Base-by-base conservation (phyloP, 2,329 filamentous ascomycete species). In the Ophiocordyceps polyrhachis-furcata region DNA sequence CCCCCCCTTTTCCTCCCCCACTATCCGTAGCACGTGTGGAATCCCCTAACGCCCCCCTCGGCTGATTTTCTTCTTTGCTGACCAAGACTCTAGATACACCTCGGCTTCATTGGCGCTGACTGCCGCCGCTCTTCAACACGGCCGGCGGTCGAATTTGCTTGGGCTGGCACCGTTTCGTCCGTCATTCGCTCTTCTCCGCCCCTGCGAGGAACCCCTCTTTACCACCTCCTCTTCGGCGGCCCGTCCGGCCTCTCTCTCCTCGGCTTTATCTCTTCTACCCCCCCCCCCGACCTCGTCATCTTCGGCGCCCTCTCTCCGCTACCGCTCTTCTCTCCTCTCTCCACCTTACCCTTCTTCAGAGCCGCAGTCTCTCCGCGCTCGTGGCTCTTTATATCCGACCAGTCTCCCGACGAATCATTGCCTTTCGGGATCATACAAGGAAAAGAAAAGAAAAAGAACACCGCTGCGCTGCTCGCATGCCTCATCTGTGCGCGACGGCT, bases 401-500 rank as follows among this genome's bases (percentile, higher is more conserved):
- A 14, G 3, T 5, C 31, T n/a, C 31, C 31, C 13, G 15, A 14
- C 35, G n/a, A 38, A 17, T 38, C 35, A 17, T 4, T 8, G 19
- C 11, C 35, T 38, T 17, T 17, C 35, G 35, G 35, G 35, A 38
- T 17, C 35, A 38, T 17, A 38, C n/a, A 38, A 38, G 35, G 17
- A 23, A 21, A 35, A 17, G 42, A 19, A 44, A 17, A 38, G 19
- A 21, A 23, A 23, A 40, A 28, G 5, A 37, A 11, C 4, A 12
- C 42, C 41, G 44, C 38, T 31, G 44, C 42, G 48, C 42, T 47
- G 51, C 49, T 55, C 53, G 55, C 55, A 58, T 59, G 56, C 57
- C 53, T 56, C 54, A 58, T 59, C 57, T 57, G 49, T 59, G 57
- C 54, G 53, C 55, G 48, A 59, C 57, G 50, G 50, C 49, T 43